Evolutionary conservation across 2,329 filamentous ascomycete species (phyloP).

Genomic region (Colletotrichum melonis): DNA sequence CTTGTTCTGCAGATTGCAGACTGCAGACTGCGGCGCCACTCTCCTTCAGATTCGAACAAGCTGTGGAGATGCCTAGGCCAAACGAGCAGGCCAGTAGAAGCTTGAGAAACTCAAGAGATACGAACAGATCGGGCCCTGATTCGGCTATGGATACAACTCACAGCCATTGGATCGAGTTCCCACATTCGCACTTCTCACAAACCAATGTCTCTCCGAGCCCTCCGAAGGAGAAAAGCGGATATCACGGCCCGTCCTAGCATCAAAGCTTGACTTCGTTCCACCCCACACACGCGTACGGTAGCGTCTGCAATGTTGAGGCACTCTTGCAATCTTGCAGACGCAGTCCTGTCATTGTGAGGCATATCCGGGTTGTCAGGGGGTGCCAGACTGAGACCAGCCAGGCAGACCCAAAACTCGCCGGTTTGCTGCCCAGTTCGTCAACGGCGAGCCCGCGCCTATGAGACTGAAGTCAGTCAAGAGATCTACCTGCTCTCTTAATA

Average conservation of each 20-base stretch:
- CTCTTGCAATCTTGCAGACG: not conserved
- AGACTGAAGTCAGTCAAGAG: not conserved
- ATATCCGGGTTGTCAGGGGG: not conserved
- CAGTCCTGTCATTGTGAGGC: not conserved
- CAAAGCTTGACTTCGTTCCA: slow-evolving; percentile 31
- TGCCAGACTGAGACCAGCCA: not conserved
- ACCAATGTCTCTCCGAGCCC: slow-evolving; percentile 11
- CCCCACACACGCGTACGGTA: not conserved
- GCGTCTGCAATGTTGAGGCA: not conserved
- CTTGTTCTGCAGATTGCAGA: not conserved
- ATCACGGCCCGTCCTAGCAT: slow-evolving; percentile 27
- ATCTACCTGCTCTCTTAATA: no score
- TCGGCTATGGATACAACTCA: not conserved
- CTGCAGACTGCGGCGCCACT: not conserved
- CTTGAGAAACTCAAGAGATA: not conserved
- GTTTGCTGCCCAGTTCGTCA: not conserved
- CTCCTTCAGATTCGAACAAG: not conserved
- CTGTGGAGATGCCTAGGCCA: slow-evolving; percentile 10
- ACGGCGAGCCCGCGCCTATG: not conserved
- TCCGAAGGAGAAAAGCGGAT: slow-evolving; percentile 24
- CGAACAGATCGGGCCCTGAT: not conserved
- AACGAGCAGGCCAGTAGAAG: not conserved
- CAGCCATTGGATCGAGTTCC: not conserved
- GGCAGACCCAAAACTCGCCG: not conserved
- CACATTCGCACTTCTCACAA: not conserved